Evolutionary conservation across 2,329 filamentous ascomycete genomes (phyloP).

Genomic region (Zarea fungicola): DNA sequence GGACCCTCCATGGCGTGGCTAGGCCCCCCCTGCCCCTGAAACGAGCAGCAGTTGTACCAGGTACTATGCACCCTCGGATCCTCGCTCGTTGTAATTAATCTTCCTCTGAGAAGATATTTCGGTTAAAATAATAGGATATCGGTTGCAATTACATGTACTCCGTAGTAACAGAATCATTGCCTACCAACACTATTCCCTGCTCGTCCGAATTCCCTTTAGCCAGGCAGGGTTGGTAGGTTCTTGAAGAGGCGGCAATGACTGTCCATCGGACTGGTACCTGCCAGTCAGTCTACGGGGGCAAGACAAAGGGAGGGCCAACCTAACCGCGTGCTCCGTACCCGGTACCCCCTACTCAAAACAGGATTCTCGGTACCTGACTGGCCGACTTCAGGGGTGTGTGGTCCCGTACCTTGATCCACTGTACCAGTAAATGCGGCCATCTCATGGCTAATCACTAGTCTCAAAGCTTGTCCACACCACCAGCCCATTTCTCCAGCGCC

Average conservation of each 20-base stretch:
- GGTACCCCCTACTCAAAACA: too few relatives aligned
- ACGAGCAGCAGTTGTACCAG: background rate
- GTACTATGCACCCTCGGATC: too few relatives aligned
- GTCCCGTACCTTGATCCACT: too few relatives aligned
- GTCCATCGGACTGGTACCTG: conserved; percentile 4
- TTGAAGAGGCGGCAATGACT: background rate
- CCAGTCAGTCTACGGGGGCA: conserved; percentile 1
- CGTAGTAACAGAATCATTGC: background rate
- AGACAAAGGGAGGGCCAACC: background rate
- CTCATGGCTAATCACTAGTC: too few relatives aligned
- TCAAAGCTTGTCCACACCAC: too few relatives aligned
- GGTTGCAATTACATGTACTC: background rate
- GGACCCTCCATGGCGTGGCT: background rate
- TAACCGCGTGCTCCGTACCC: background rate
- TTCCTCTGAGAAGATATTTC: background rate
- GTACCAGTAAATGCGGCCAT: too few relatives aligned
- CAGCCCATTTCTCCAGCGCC: too few relatives aligned
- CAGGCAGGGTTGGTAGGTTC: background rate
- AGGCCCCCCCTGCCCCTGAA: conserved; percentile 2
- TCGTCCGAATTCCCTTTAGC: too few relatives aligned
- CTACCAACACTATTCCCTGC: too few relatives aligned
- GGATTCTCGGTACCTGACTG: too few relatives aligned
- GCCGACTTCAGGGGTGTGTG: too few relatives aligned
- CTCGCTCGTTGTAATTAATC: background rate
- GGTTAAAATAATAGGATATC: background rate